A percentile compares a stretch with the other conserved stretches of the same genome.
Evolutionary conservation across 2,329 filamentous ascomycete genomes (phyloP).

Genomic region (Aspergillus sergii): DNA sequence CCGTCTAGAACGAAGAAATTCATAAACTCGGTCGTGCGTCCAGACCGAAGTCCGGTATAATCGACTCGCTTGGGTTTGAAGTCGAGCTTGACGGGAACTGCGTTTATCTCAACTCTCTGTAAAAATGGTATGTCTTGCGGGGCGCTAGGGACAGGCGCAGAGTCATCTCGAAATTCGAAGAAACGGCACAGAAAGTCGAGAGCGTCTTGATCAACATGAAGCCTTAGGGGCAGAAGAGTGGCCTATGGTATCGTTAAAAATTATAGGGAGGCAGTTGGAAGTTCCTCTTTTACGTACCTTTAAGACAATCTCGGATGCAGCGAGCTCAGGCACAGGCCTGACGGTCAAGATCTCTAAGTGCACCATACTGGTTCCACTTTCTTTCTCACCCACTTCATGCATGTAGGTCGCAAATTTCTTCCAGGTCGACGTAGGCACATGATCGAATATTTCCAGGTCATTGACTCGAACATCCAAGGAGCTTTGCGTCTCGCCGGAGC

Average conservation of each 20-base stretch:
- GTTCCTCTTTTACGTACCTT: conserved; percentile 51
- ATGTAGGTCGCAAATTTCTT: conserved; percentile 97
- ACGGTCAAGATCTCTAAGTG: conserved; percentile 88
- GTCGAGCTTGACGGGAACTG: conserved; percentile 82
- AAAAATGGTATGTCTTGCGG: conserved; percentile 80
- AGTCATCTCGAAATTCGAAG: conserved; percentile 94
- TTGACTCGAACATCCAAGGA: conserved; percentile 81
- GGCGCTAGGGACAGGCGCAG: conserved; percentile 52
- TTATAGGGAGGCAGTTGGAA: neutral
- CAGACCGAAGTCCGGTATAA: conserved; percentile 87
- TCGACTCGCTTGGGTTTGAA: conserved; percentile 99
- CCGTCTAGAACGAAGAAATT: conserved; percentile 94
- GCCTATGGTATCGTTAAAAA: conserved; percentile 45
- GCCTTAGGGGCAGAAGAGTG: conserved; percentile 76
- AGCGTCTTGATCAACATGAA: conserved; percentile 97
- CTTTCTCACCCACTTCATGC: conserved; percentile 80
- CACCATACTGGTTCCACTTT: conserved; percentile 85
- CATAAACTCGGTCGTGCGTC: conserved; percentile 97
- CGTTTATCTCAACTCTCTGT: conserved; percentile 83
- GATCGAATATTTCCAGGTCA: conserved; percentile 89
- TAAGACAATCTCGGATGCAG: conserved; percentile 86
- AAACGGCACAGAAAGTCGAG: conserved; percentile 96
- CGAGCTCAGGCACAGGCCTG: conserved; percentile 78
- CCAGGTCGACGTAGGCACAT: conserved; percentile 94
- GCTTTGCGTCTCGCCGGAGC: conserved; percentile 78